Evolutionary conservation across 2,329 filamentous ascomycete genomes (phyloP), one percentile per base, ranked within the genome.

Genomic region (Pestalotiopsis sp.): DNA sequence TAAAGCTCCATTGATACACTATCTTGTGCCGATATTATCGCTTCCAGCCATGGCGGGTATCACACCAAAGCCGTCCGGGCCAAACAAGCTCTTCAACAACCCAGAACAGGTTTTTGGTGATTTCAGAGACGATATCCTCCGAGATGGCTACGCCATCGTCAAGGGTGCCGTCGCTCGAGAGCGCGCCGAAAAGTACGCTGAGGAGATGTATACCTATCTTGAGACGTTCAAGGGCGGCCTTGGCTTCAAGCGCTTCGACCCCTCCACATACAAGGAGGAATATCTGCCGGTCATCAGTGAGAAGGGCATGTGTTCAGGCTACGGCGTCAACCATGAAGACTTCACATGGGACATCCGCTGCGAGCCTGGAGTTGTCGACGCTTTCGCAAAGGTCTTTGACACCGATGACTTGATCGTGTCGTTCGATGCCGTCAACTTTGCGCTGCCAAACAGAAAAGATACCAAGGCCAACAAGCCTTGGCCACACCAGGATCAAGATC

Each of bases 331-430:
- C 1, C 84, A 86, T 69, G 84, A 85, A 68, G 77, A 81, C 68
- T 86, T 85, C 70, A 80, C 81, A 3, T 85, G 83, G 83, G 77
- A 77, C 9, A 76, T 84, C n/a, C 80, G 82, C n/a, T 75, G 77
- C 3, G 83, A 85, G 73, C 81, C 81, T 10, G 83, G 81, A 2
- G 81, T 85, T 0, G 75, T 85, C 14, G 75, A 73, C 2, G 77
- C 82, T 1, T 85, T 86, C 64, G 82, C 81, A 70, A 81, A 81
- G 72, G 78, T 85, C 4, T 84, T 81, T 67, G 78, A 77, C 17
- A 82, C 81, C 1, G 72, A 81, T 61, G 82, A 85, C 61, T 72
- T 85, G 24, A 78, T 85, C 26, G 83, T 84, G 1, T 85, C 83
- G 0, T 86, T 84, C 68, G 84, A 85, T 68, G 81, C 80, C 7